Conservation (phyloP, 192 early-diverging fungal genomes). For the Pecoramyces ruminantium region DNA sequence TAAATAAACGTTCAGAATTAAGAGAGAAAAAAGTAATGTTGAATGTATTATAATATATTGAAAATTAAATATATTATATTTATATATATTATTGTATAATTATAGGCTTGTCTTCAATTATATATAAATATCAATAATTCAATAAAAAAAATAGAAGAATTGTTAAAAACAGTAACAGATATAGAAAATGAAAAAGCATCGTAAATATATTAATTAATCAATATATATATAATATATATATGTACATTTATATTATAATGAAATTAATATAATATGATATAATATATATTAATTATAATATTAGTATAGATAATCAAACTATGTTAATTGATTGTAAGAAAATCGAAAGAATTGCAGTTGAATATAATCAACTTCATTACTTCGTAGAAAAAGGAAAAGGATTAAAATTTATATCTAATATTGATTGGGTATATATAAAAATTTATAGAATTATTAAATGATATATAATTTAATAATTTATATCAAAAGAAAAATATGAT, state of each 20-base stretch:
- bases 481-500: too few species aligned
- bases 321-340: conserved; percentile 32
- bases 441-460: too few species aligned
- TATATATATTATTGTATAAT: neutral
- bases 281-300: too few species aligned
- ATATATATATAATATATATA: neutral
- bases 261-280: too few species aligned
- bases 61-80: neutral
- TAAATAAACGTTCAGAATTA: conserved; percentile 38
- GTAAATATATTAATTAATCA: neutral
- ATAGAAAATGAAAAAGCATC: neutral
- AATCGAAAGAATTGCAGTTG: conserved; percentile 65
- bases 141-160: conserved; percentile 51
- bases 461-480: neutral
- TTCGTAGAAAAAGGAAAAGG: conserved; percentile 41
- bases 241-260: too few species aligned
- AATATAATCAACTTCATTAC: conserved; percentile 71
- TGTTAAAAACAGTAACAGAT: conserved; percentile 25
- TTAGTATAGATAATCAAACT: neutral
- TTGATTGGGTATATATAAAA: conserved; percentile 42
- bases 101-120: conserved; percentile 42
- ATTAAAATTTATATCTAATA: conserved; percentile 49
- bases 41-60: too few species aligned
- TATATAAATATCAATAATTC: conserved; percentile 60
- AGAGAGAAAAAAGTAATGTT: conserved; percentile 56